phyloP scores from a whole-genome alignment of 108 stramenopile species.

The Epipyxis sp. region DNA sequence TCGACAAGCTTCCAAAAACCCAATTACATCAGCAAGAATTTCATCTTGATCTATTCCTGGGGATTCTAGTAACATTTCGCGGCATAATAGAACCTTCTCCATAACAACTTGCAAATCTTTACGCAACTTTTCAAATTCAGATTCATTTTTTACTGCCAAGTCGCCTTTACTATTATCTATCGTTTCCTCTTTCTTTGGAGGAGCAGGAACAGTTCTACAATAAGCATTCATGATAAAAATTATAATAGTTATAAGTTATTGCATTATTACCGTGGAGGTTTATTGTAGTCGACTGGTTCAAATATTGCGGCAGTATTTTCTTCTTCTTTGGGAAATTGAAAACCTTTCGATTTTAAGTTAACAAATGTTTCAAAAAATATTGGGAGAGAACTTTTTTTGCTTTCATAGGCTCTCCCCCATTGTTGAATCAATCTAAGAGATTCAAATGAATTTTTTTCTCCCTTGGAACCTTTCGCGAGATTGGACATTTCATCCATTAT shows the following conservation, averaged over 20 bases:
- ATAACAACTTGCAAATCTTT: constrained; percentile 36
- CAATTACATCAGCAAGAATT: constrained; percentile 50
- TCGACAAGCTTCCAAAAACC: constrained; percentile 57
- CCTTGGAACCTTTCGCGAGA: constrained; percentile 26
- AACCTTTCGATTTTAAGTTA: neutral
- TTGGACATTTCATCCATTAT: constrained; percentile 24
- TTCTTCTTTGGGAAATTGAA: constrained; percentile 21
- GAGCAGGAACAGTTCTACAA: no score
- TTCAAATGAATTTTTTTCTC: neutral
- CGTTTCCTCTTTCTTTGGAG: no score
- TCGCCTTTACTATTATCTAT: neutral
- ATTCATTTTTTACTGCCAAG: no score
- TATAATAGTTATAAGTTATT: no score
- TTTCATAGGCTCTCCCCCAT: constrained; percentile 19
- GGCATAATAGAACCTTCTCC: constrained; percentile 46
- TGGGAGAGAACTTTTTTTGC: constrained; percentile 1
- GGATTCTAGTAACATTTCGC: constrained; percentile 46
- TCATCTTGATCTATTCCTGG: constrained; percentile 51
- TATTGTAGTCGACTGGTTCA: no score
- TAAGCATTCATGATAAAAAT: no score
- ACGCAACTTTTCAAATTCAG: constrained; percentile 4
- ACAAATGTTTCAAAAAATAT: constrained; percentile 36
- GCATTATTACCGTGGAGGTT: no score
- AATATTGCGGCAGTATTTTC: neutral
- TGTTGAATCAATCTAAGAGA: constrained; percentile 14